These are phyloP conservation scores for Cercis canadensis DNA, from an alignment of 306 rosid genomes.

Conservation along the genomic window DNA sequence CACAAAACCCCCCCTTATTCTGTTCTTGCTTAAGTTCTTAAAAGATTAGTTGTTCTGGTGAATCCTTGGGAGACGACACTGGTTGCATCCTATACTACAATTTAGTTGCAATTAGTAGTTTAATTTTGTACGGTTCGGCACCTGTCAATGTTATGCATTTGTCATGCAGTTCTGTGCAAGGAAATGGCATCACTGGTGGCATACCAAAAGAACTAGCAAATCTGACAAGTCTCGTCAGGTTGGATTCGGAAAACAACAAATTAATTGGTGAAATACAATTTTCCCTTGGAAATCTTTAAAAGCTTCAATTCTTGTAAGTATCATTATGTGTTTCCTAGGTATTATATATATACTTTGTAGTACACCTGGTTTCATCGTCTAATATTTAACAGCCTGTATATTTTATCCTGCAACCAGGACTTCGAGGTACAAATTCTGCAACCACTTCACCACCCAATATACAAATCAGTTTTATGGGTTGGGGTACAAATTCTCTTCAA, in stretches of 20 bases:
- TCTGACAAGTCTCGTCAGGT: constrained; percentile 61
- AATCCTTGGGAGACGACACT: too few species aligned
- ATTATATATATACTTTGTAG: constrained; percentile 17
- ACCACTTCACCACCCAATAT: too few species aligned
- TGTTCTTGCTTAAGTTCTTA: too few species aligned
- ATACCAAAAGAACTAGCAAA: constrained; percentile 82
- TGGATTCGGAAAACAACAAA: constrained; percentile 73
- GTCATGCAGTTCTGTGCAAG: constrained; percentile 72
- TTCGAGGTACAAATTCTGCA: too few species aligned
- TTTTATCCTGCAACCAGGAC: constrained; percentile 58
- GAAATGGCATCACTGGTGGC: constrained; percentile 73
- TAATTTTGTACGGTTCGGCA: too few species aligned
- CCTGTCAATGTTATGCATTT: constrained; percentile 15
- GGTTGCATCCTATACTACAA: too few species aligned
- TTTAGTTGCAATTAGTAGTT: too few species aligned
- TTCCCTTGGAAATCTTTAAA: constrained; percentile 70
- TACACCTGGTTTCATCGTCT: constrained; percentile 26
- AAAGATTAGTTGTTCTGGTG: too few species aligned
- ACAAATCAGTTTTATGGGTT: too few species aligned
- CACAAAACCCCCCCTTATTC: too few species aligned
- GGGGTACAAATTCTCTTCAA: too few species aligned
- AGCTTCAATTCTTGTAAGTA: constrained; percentile 90
- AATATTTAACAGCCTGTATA: constrained; percentile 34
- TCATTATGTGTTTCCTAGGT: constrained; percentile 27
- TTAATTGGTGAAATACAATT: constrained; percentile 83